These are phyloP conservation scores for Colletotrichum sp. DNA, from an alignment of 2,329 filamentous ascomycete species.

Conservation along the genomic window DNA sequence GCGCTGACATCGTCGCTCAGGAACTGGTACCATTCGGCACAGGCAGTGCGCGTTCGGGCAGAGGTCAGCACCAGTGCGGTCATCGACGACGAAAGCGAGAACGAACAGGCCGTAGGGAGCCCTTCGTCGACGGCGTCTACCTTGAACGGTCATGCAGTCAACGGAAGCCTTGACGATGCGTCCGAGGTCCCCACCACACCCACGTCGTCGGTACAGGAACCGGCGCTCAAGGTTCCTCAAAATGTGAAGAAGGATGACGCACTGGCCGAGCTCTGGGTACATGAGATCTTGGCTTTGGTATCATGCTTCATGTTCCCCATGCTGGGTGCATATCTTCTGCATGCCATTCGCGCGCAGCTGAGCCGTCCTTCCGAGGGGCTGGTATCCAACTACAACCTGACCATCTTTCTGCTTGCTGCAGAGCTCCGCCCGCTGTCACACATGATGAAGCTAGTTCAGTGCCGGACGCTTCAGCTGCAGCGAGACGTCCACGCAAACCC, in stretches of 20 bases:
- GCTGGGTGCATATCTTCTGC: slow-evolving; percentile 82
- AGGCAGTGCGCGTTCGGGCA: slow-evolving; percentile 62
- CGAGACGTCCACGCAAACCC: slow-evolving; percentile 67
- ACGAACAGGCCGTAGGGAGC: slow-evolving; percentile 31
- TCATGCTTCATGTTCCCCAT: slow-evolving; percentile 83
- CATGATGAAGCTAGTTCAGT: slow-evolving; percentile 79
- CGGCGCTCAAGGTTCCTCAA: slow-evolving; percentile 21
- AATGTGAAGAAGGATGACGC: slow-evolving; percentile 41
- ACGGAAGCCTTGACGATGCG: slow-evolving; percentile 24
- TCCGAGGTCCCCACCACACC: slow-evolving; percentile 40
- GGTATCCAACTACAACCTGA: slow-evolving; percentile 91
- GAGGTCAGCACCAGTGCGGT: slow-evolving; percentile 45
- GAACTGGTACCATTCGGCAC: slow-evolving; percentile 78
- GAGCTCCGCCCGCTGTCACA: slow-evolving; percentile 86
- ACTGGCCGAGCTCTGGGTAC: slow-evolving; percentile 69
- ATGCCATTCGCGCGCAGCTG: slow-evolving; percentile 80
- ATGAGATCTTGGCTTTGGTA: slow-evolving; percentile 77
- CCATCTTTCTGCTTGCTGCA: slow-evolving; percentile 85
- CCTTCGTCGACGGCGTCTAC: slow-evolving; percentile 10
- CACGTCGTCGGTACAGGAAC: slow-evolving; percentile 25
- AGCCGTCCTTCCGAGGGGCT: slow-evolving; percentile 84
- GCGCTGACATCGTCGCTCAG: slow-evolving; percentile 38
- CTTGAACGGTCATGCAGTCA: not conserved
- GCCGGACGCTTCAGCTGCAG: slow-evolving; percentile 82
- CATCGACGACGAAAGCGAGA: slow-evolving; percentile 51